Conservation (phyloP, 176 grass and related monocot species). For the Metroxylon sagu region DNA sequence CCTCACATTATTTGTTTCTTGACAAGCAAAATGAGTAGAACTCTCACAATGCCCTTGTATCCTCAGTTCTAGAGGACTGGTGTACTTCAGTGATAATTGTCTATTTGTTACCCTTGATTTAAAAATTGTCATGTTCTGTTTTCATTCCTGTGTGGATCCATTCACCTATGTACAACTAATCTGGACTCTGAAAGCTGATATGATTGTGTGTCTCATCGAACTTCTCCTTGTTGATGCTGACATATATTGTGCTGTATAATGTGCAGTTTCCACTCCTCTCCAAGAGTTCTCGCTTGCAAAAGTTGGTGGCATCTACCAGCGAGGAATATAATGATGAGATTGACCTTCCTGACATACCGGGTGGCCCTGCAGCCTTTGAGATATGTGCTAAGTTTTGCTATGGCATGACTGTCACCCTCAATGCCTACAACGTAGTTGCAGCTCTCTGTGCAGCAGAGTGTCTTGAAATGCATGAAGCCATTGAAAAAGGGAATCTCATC, state of each 20-base stretch:
- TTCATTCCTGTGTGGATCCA: too few species aligned
- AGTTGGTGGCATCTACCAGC: constrained; percentile 49
- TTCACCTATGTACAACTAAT: too few species aligned
- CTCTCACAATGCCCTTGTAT: too few species aligned
- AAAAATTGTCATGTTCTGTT: too few species aligned
- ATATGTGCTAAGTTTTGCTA: constrained; percentile 98
- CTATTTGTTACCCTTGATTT: too few species aligned
- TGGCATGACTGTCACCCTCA: constrained; percentile 86
- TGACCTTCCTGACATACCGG: constrained; percentile 79
- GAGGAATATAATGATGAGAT: constrained; percentile 66
- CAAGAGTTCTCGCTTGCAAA: constrained; percentile 87
- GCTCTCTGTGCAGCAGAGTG: constrained; percentile 79
- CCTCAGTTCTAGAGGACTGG: too few species aligned
- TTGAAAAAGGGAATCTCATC: constrained; percentile 95
- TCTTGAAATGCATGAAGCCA: constrained; percentile 87
- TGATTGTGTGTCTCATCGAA: background rate
- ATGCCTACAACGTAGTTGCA: constrained; percentile 88
- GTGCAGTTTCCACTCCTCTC: constrained; percentile 97
- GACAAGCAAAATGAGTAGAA: too few species aligned
- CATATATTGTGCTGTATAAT: constrained; percentile 11
- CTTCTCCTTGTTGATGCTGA: background rate
- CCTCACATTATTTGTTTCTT: too few species aligned
- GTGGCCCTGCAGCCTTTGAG: constrained; percentile 87
- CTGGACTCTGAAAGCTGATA: background rate
- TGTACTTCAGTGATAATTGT: too few species aligned